Conservation (phyloP, 345 rosid species). For the Citrus australasica region DNA sequence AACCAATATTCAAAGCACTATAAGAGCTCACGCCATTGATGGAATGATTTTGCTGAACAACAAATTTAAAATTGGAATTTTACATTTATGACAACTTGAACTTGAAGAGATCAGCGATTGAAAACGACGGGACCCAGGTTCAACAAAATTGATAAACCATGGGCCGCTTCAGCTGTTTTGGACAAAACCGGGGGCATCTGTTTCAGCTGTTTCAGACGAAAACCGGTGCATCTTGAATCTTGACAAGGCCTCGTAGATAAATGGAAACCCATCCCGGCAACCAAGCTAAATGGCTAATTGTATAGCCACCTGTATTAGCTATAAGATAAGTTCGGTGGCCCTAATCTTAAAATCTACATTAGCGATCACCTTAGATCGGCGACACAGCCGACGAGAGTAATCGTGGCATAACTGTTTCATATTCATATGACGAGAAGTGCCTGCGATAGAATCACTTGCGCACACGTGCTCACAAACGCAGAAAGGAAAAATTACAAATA, state of each 20-base stretch:
- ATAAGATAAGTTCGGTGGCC: neutral
- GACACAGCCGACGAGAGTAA: neutral
- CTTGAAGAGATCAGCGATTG: neutral
- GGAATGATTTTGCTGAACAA: too few species aligned
- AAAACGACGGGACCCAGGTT: neutral
- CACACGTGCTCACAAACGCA: neutral
- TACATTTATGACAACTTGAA: neutral
- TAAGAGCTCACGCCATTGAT: too few species aligned
- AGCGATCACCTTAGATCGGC: neutral
- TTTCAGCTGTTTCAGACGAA: neutral
- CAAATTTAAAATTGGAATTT: neutral
- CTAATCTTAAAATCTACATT: neutral
- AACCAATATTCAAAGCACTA: too few species aligned
- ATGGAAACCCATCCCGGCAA: too few species aligned
- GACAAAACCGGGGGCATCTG: neutral
- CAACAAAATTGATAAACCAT: neutral
- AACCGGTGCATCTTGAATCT: constrained; percentile 1
- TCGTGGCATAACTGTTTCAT: neutral
- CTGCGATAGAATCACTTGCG: neutral
- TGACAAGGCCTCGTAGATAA: too few species aligned
- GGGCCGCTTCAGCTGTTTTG: neutral
- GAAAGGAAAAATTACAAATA: too few species aligned
- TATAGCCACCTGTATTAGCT: too few species aligned
- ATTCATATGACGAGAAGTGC: neutral
- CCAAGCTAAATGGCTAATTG: too few species aligned